Percentiles rank a stretch among this genome's conserved stretches.
Conservation (phyloP, 805 yeast species). For the Limtongia smithiae region DNA sequence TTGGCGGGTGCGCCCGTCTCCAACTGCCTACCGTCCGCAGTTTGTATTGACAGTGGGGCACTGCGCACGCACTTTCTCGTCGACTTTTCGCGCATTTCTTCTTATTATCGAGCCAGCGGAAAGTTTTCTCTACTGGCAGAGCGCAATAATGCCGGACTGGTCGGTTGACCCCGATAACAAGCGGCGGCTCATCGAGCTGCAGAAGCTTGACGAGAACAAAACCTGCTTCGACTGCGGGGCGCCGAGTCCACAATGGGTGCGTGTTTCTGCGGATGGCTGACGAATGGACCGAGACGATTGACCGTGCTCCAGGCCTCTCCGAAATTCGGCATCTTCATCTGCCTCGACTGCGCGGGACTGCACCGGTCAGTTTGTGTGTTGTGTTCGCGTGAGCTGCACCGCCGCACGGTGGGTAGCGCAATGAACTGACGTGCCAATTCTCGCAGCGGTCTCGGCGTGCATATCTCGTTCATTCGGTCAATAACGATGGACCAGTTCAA, state of each 20-base stretch:
- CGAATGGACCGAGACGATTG: no score
- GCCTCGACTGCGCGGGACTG: constrained; percentile 95
- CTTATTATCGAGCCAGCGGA: no score
- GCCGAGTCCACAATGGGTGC: constrained; percentile 91
- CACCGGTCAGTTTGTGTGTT: constrained; percentile 46
- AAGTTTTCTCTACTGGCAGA: no score
- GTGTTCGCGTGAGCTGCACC: no score
- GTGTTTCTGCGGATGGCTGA: no score
- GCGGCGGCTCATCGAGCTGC: constrained; percentile 59
- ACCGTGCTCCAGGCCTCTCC: constrained; percentile 65
- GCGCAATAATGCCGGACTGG: constrained; percentile 58
- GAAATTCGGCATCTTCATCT: constrained; percentile 93
- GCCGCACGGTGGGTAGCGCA: no score
- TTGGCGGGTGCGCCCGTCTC: no score
- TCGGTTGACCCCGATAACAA: constrained; percentile 91
- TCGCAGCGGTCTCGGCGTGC: constrained; percentile 85
- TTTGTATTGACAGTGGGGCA: no score
- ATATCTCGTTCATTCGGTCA: constrained; percentile 91
- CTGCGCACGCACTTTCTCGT: no score
- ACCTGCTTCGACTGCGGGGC: constrained; percentile 92
- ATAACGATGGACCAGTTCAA: constrained; percentile 99
- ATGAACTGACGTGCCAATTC: no score
- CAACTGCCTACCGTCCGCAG: no score
- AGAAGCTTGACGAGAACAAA: constrained; percentile 77
- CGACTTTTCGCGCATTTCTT: no score